These are phyloP conservation scores for Tagetes patula DNA, from an alignment of 129 eudicot species.

Conservation along the genomic window DNA sequence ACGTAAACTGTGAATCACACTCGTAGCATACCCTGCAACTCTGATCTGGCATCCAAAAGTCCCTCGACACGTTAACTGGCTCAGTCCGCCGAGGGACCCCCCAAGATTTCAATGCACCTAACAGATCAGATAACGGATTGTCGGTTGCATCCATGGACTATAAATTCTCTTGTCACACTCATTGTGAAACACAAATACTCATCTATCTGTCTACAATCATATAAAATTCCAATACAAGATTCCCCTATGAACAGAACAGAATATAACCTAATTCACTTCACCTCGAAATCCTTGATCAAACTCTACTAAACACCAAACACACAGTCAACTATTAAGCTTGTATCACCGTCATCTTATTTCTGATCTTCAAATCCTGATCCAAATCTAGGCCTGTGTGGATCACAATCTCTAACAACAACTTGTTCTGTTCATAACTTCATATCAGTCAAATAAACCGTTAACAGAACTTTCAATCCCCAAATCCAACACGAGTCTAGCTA, in stretches of 20 bases:
- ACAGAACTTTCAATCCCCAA: slow-evolving; percentile 16
- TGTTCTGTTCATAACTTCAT: too few species aligned
- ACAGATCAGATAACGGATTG: slow-evolving; percentile 56
- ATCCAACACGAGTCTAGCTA: slow-evolving; percentile 20
- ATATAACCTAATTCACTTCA: slow-evolving; percentile 11
- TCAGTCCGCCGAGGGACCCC: slow-evolving; percentile 65
- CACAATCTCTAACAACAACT: slow-evolving; percentile 9
- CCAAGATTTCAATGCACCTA: slow-evolving; percentile 66
- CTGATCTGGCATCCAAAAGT: slow-evolving; percentile 99
- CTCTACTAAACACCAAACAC: slow-evolving; percentile 6
- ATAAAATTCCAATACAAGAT: slow-evolving; percentile 22
- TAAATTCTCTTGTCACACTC: slow-evolving; percentile 48
- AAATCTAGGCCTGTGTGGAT: neutral
- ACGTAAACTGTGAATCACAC: slow-evolving; percentile 74
- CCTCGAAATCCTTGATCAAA: neutral
- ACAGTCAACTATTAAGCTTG: neutral
- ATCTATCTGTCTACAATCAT: slow-evolving; percentile 58
- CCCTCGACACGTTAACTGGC: slow-evolving; percentile 79
- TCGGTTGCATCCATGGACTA: slow-evolving; percentile 65
- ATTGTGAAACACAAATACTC: slow-evolving; percentile 53
- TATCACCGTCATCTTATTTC: neutral
- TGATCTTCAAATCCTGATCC: slow-evolving; percentile 2
- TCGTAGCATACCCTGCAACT: slow-evolving; percentile 98
- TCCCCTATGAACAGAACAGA: neutral
- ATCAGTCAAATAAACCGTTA: neutral